Evolutionary conservation across 345 rosid genomes (phyloP).

Genomic region (Syzygium aqueum): DNA sequence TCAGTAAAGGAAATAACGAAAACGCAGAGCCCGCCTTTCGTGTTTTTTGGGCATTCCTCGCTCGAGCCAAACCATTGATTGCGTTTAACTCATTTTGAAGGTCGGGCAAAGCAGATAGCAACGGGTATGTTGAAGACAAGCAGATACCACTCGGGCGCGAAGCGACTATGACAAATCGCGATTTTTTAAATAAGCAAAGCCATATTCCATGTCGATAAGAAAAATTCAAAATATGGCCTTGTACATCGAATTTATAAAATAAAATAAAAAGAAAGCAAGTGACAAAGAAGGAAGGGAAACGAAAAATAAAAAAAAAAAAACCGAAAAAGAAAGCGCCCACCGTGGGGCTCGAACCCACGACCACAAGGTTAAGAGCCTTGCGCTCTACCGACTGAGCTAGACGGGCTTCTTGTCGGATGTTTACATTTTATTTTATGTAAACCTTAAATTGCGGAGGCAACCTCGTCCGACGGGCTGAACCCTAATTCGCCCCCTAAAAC

Average conservation of each 20-base stretch:
- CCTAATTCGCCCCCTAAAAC: not conserved
- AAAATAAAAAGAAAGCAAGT: not conserved
- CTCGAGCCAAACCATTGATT: no score
- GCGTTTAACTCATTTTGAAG: no score
- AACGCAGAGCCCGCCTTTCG: no score
- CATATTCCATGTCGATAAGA: not conserved
- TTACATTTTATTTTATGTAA: no score
- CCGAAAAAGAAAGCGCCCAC: not conserved
- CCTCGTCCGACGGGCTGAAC: not conserved
- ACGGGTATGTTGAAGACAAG: no score
- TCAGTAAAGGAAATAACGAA: no score
- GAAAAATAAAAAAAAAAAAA: no score
- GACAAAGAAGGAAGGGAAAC: not conserved
- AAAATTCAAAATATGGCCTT: rapidly evolving
- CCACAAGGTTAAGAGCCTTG: slow-evolving; percentile 25
- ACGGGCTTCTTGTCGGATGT: not conserved
- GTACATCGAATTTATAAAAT: not conserved
- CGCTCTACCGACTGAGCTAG: slow-evolving; percentile 10
- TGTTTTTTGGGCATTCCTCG: no score
- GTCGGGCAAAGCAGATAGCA: no score
- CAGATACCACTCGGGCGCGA: rapidly evolving
- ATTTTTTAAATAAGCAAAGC: not conserved
- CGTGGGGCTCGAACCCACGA: slow-evolving; percentile 19
- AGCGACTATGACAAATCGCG: not conserved
- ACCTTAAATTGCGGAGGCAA: not conserved